A percentile compares a stretch with the other conserved stretches of the same genome.
These are phyloP conservation scores for Geopyxis carbonaria DNA, from an alignment of 495 filamentous ascomycete species.

Conservation along the genomic window DNA sequence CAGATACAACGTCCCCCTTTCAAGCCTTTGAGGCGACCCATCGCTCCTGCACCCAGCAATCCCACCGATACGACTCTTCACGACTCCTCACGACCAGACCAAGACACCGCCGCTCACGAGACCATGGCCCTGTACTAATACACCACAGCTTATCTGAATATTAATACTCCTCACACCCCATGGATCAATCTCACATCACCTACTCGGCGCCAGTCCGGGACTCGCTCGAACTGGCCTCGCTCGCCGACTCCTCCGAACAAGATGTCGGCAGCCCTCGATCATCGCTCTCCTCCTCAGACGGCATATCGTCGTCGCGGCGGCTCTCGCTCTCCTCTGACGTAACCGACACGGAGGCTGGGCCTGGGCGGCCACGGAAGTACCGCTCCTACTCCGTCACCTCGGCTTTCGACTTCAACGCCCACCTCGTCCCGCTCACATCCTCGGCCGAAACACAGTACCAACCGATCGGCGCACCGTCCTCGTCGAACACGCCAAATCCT, in stretches of 20 bases:
- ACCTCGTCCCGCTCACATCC: constrained; percentile 81
- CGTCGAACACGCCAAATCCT: constrained; percentile 30
- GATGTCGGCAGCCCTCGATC: constrained; percentile 39
- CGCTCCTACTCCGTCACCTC: constrained; percentile 81
- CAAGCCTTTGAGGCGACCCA: too few species aligned
- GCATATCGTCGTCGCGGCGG: constrained; percentile 77
- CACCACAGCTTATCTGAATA: too few species aligned
- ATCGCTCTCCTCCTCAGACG: constrained; percentile 53
- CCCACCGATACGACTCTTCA: too few species aligned
- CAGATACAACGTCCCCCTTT: too few species aligned
- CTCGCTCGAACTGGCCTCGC: constrained; percentile 88
- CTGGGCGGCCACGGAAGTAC: constrained; percentile 33
- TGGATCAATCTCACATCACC: constrained; percentile 6
- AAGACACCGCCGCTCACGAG: too few species aligned
- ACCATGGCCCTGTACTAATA: too few species aligned
- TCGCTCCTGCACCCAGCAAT: too few species aligned
- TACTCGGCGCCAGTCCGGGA: constrained; percentile 50
- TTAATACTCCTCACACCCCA: too few species aligned
- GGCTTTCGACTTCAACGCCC: constrained; percentile 81
- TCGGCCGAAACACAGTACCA: constrained; percentile 60
- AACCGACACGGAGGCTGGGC: constrained; percentile 34
- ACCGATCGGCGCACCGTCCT: constrained; percentile 53
- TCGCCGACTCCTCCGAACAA: constrained; percentile 57
- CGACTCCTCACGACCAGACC: too few species aligned
- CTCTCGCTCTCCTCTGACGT: constrained; percentile 69